Evolutionary conservation across 1,284 basidiomycete genomes (phyloP).

Genomic region (Mycosarcoma maydis): DNA sequence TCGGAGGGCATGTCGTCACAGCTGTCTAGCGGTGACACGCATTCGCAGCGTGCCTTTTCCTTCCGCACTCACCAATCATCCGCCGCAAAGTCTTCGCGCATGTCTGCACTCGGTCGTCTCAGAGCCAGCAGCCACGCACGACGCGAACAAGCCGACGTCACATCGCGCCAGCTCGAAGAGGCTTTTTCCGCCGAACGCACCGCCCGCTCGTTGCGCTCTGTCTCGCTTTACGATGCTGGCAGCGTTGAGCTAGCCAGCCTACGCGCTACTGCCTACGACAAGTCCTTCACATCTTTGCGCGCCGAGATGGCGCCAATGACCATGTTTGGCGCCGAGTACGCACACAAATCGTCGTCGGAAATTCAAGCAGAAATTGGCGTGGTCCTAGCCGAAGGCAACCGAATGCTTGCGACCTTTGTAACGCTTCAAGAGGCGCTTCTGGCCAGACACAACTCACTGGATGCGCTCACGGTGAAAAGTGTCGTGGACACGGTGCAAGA

Average conservation of each 20-base stretch:
- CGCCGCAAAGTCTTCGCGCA: conserved; percentile 21
- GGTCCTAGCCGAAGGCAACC: conserved; percentile 49
- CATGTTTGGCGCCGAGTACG: conserved; percentile 51
- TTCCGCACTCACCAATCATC: conserved; percentile 29
- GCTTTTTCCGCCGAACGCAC: conserved; percentile 35
- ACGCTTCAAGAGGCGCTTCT: conserved; percentile 41
- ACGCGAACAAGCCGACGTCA: conserved; percentile 18
- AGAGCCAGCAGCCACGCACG: conserved; percentile 23
- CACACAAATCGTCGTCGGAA: conserved; percentile 41
- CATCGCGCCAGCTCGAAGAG: conserved; percentile 29
- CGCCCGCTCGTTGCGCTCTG: conserved; percentile 31
- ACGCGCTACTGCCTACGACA: not conserved
- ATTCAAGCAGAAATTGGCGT: conserved; percentile 55
- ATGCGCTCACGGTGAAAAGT: conserved; percentile 3
- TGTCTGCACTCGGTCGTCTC: conserved; percentile 34
- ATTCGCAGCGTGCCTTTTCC: conserved; percentile 30
- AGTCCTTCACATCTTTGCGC: conserved; percentile 15
- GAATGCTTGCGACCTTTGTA: conserved; percentile 48
- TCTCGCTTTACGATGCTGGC: conserved; percentile 27
- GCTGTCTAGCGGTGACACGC: conserved; percentile 38
- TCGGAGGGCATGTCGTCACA: conserved; percentile 26
- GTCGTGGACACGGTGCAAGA: conserved; percentile 11
- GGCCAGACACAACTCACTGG: conserved; percentile 24
- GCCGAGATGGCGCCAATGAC: conserved; percentile 23
- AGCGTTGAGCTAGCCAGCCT: not conserved